Evolutionary conservation across 352 stramenopile species (phyloP).

Genomic region (Phytophthora constricta): DNA sequence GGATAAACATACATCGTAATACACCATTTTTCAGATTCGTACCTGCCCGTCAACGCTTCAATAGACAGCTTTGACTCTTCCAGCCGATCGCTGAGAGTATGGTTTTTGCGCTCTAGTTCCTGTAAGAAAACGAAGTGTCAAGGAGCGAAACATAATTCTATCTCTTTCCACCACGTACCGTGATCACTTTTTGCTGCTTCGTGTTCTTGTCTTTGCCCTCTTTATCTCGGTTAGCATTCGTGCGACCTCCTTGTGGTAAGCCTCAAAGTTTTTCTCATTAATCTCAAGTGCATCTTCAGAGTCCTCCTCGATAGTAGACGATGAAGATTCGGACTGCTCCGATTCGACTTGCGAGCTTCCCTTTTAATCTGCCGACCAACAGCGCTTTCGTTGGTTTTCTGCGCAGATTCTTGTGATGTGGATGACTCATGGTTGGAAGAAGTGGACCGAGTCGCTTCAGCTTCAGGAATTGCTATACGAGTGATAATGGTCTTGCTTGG

Average conservation of each 20-base stretch:
- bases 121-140: slow-evolving; percentile 14
- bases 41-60: slow-evolving; percentile 73
- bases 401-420: neutral
- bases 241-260: slow-evolving; percentile 72
- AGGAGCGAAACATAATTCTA: neutral
- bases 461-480: slow-evolving; percentile 29
- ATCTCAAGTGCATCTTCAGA: slow-evolving; percentile 39
- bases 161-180: slow-evolving; percentile 33
- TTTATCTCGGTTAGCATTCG: slow-evolving; percentile 72
- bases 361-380: slow-evolving; percentile 2
- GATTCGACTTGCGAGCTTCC: neutral
- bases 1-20: neutral
- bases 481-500: slow-evolving; percentile 72
- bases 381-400: slow-evolving; percentile 8
- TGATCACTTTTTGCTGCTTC: slow-evolving; percentile 78
- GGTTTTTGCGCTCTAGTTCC: slow-evolving; percentile 78
- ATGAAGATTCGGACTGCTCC: neutral
- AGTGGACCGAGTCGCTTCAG: slow-evolving; percentile 8
- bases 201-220: slow-evolving; percentile 56
- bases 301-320: slow-evolving; percentile 25
- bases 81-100: slow-evolving; percentile 58
- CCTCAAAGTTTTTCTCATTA: slow-evolving; percentile 73
- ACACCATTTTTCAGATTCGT: neutral
- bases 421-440: neutral
- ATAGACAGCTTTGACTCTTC: slow-evolving; percentile 77